These are phyloP conservation scores for Turritis glabra DNA, from an alignment of 345 rosid species.

Conservation along the genomic window DNA sequence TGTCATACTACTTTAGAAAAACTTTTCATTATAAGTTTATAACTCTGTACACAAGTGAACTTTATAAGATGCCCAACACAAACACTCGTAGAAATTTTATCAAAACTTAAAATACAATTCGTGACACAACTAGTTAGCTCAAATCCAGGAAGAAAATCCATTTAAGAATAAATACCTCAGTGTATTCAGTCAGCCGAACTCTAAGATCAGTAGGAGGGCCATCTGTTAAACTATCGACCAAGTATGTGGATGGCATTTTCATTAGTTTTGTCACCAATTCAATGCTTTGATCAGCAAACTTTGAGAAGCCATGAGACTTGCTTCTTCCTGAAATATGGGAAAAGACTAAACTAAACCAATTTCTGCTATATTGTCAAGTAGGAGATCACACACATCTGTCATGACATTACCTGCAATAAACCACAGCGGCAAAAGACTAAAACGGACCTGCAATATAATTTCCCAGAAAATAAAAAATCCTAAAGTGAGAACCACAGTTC, in stretches of 20 bases:
- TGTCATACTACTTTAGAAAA: conserved; percentile 4
- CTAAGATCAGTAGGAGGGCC: conserved; percentile 46
- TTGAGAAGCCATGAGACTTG: conserved; percentile 51
- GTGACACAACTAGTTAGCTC: conserved; percentile 23
- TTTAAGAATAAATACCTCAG: conserved; percentile 49
- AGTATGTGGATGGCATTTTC: conserved; percentile 39
- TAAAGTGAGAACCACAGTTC: conserved; percentile 26
- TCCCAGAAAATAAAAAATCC: neutral
- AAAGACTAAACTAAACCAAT: conserved; percentile 2
- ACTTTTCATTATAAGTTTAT: neutral
- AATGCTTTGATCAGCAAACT: conserved; percentile 51
- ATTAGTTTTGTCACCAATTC: conserved; percentile 46
- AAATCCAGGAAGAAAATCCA: conserved; percentile 7
- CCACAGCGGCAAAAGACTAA: conserved; percentile 64
- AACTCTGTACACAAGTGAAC: neutral
- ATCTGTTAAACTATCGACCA: conserved; percentile 43
- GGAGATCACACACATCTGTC: conserved; percentile 20
- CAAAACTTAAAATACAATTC: neutral
- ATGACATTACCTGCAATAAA: conserved; percentile 63
- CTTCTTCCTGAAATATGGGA: conserved; percentile 51
- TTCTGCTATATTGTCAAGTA: neutral
- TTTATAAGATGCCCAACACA: neutral
- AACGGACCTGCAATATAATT: conserved; percentile 53
- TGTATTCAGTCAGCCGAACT: conserved; percentile 60
- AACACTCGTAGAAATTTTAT: neutral